Evolutionary conservation across 495 filamentous ascomycete species (phyloP), one percentile per base, ranked within the genome.

Genomic region (Chaetomium fimeti): DNA sequence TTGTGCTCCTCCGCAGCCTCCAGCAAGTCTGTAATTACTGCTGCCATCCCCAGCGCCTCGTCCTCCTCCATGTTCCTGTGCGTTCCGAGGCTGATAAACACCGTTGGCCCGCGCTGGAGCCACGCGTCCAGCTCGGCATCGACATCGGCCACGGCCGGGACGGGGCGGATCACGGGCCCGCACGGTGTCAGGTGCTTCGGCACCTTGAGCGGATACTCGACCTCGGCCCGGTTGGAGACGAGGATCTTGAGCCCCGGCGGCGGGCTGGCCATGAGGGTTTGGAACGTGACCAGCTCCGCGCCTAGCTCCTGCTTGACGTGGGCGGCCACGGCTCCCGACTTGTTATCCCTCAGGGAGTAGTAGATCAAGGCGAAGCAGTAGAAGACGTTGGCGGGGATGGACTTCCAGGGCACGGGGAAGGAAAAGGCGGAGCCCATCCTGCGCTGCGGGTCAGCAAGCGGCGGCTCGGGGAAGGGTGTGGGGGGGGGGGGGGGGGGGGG

Each of bases 161-260:
- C 67, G 1, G 74, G 66, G 0, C 79, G 74, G 8, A 82, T 66
- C 36, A 85, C 83, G 0, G 81, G 81, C 0, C 82, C 82, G 58
- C 80, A 83, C 20, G 76, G 66, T 13, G 78, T 63, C 25, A 83
- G 71, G 51, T 82, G 78, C 12, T 67, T 53, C 0, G 80, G 78
- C 9, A 68, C 0, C 7, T 78, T 67, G 6, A 77, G 61, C 5
- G 73, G 75, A 22, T 68, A 72, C 11, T 76, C 74, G 22, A 73
- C 28, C 59, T 75, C 70, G 1, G 68, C 59, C 0, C 62, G 65
- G 45, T 68, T 70, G 57, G 69, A 67, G 15, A 75, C 69, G 1
- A 73, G 71, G 57, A 72, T 65, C 40, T 66, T 61, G 11, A 13
- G 45, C 16, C 29, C 60, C 27, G 36, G 2, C n/a, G 24, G 32